Evolutionary conservation across 192 early-diverging fungal genomes (phyloP), one percentile per base, ranked within the genome.

Genomic region (Coemansia aciculifera): DNA sequence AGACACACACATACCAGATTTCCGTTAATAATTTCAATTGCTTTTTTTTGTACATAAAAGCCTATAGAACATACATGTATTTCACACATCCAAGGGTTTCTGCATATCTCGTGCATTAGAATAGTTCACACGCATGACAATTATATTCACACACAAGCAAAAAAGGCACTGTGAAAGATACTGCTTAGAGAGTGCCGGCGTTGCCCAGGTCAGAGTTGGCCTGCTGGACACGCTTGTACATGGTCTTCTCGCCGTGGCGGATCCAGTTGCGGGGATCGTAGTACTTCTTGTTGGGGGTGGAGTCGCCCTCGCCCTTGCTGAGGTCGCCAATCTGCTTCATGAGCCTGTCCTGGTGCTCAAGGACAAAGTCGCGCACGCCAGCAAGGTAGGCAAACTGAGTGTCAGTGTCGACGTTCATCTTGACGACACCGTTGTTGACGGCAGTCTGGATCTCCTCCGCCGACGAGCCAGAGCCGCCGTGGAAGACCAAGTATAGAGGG

Each of bases 351-450:
- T 95, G 92, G 88, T 97, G 90, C 68, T 81, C 75, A 68, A 96
- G 89, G 78, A 95, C 92, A 78, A 91, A 98, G 76, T 91, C 85
- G 67, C 87, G 88, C 71, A 98, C 87, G 71, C 96, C 94, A 39
- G 81, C 69, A 86, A 93, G 94, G 87, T 96, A 98, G 31, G 95
- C 94, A 91, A 91, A 98, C 86, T 98, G 96, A 42, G 96, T 98
- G 79, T 98, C 96, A 59, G 96, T 98, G 78, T 98, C 96, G 79
- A 98, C 93, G 88, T 98, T 98, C 96, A 98, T 98, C 92, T 98
- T 98, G 84, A 98, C 88, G 31, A 97, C 95, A 76, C 96, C 93
- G 81, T 88, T 71, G 52, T 57, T 38, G 40, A 95, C 92, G 51
- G 93, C 93, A 17, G 89, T 90, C 84, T 87, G 68, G 79, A 95